Percentiles rank a stretch among this genome's conserved stretches.
Evolutionary conservation across 2,329 filamentous ascomycete genomes (phyloP).

Genomic region (Ophiostoma tasmaniense): DNA sequence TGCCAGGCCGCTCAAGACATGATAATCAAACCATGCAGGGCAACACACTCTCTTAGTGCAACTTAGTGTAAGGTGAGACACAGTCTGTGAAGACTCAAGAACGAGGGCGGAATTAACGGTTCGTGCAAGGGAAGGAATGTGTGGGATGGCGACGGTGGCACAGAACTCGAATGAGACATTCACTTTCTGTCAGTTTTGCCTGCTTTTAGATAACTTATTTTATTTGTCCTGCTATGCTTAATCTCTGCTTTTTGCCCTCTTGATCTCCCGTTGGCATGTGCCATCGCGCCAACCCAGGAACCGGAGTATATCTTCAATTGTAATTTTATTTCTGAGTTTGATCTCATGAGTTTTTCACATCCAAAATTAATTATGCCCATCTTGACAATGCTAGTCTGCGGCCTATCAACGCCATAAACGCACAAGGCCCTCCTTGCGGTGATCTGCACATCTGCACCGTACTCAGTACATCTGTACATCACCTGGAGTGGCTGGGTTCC

Average conservation of each 20-base stretch:
- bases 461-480: constrained; percentile 5
- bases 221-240: neutral
- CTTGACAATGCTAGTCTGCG: neutral
- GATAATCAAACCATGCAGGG: neutral
- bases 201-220: neutral
- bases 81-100: neutral
- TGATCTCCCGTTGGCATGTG: neutral
- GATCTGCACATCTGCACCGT: constrained; percentile 6
- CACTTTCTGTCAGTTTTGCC: neutral
- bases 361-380: neutral
- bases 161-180: neutral
- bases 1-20: neutral
- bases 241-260: neutral
- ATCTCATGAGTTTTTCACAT: neutral
- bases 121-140: constrained; percentile 5
- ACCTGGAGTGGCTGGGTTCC: neutral
- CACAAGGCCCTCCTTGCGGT: neutral
- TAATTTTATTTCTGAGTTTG: neutral
- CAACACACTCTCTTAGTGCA: neutral
- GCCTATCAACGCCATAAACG: neutral
- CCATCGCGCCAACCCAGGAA: neutral
- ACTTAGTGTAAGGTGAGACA: neutral
- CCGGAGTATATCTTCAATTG: neutral
- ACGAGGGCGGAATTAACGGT: constrained; percentile 4
- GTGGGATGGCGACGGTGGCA: neutral